Evolutionary conservation across 2,329 filamentous ascomycete species (phyloP), one percentile per base, ranked within the genome.

Genomic region (Elsinoe arachidis): DNA sequence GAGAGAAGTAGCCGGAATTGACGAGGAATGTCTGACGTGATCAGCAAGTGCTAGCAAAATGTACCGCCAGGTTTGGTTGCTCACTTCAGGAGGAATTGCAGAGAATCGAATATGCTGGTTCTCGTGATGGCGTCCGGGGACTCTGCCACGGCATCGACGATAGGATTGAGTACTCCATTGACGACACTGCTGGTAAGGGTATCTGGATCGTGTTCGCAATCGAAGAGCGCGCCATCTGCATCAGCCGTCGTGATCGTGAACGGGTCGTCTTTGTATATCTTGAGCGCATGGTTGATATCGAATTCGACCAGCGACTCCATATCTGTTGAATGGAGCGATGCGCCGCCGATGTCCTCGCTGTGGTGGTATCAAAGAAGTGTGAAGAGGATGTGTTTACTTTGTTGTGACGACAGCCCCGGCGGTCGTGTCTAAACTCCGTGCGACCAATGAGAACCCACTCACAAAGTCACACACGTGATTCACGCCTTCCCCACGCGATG

Each of bases 81-180:
- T 78, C 83, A 97, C 92, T 99, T 99, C 76, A 99, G 80, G 59
- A 99, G 78, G 69, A 96, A 96, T 72, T 96, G 92, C 65, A 99
- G 73, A 61, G 91, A 96, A 76, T 99, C 92, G 75, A 97, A 91
- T 63, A 86, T 81, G 54, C 84, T 81, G 66, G 84, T 82, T 73
- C 85, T 86, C 61, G 84, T 85, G 63, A 99, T 86, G 60, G 88
- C 87, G 73, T 96, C 92, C 53, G 93, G 90, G 69, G 86, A 95
- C 68, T 95, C 90, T 56, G 91, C 90, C 26, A 99, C 84, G 30
- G 89, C 86, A 71, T 97, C 93, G 61, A 96, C 84, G 60, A 99
- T 95, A 21, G 88, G 86, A 69, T 99, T 95, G 61, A 99, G 78
- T 17, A 93, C 84, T 63, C 83, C 83, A 72, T 95, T 95, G 69